Conservation (phyloP, 306 rosid species). For the Lotus japonicus region DNA sequence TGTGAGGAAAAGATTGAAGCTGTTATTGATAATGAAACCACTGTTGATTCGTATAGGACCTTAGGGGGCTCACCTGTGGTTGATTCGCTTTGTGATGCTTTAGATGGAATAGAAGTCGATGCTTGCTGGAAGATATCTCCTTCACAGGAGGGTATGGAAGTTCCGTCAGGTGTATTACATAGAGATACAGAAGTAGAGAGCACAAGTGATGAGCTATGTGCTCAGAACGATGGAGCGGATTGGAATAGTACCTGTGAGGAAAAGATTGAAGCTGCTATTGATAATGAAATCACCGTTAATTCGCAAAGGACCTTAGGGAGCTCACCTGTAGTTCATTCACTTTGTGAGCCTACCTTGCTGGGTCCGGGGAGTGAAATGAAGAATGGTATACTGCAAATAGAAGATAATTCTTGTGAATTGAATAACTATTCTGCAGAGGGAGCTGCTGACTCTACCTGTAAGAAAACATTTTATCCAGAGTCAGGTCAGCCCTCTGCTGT, state of each 20-base stretch:
- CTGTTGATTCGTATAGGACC: slow-evolving; percentile 19
- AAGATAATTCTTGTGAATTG: slow-evolving; percentile 27
- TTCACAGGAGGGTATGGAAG: slow-evolving; percentile 28
- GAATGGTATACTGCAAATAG: slow-evolving; percentile 20
- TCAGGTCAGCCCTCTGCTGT: slow-evolving; percentile 34
- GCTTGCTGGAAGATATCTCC: slow-evolving; percentile 28
- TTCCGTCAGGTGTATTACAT: slow-evolving; percentile 24
- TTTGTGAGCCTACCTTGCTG: slow-evolving; percentile 19
- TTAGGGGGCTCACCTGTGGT: background rate
- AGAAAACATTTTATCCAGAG: slow-evolving; percentile 31
- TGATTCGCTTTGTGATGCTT: slow-evolving; percentile 11
- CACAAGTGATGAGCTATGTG: slow-evolving; percentile 15
- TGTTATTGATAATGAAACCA: slow-evolving; percentile 34
- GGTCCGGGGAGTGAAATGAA: slow-evolving; percentile 29
- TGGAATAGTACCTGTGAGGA: slow-evolving; percentile 31
- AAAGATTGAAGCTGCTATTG: slow-evolving; percentile 31
- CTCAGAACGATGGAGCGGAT: slow-evolving; percentile 32
- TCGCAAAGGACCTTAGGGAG: slow-evolving; percentile 23
- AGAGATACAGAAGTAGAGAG: slow-evolving; percentile 28
- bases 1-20: slow-evolving; percentile 32
- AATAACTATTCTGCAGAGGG: slow-evolving; percentile 31
- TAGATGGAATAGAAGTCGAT: slow-evolving; percentile 32
- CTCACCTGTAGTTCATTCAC: slow-evolving; percentile 38
- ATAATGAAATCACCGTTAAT: slow-evolving; percentile 27
- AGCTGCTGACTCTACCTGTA: slow-evolving; percentile 22